Conservation (phyloP, 75 land plant species). For the Ceratopteris richardii region DNA sequence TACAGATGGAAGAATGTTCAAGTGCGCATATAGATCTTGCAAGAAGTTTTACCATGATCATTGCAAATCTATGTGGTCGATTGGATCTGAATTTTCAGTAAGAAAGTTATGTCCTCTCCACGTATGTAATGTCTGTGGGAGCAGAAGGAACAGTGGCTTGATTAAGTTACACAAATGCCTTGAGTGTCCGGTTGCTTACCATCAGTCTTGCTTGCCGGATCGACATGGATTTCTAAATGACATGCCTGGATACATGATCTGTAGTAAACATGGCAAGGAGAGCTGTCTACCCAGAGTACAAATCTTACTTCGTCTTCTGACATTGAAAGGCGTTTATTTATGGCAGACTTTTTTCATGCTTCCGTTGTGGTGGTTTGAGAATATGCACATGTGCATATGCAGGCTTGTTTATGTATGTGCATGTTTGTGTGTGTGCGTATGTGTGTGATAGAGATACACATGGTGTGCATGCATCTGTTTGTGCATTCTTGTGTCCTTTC, state of each 20-base stretch:
- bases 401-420: too few species aligned
- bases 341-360: too few species aligned
- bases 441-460: too few species aligned
- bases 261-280: slow-evolving; percentile 12
- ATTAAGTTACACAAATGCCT: slow-evolving; percentile 8
- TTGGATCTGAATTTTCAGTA: background rate
- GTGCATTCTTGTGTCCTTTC: too few species aligned
- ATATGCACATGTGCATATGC: too few species aligned
- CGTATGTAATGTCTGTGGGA: slow-evolving; percentile 13
- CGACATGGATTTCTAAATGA: slow-evolving; percentile 14
- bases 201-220: slow-evolving; percentile 12
- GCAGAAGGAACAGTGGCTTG: background rate
- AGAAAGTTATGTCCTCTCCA: slow-evolving; percentile 19
- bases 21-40: slow-evolving; percentile 8
- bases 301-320: too few species aligned
- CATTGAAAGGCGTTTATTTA: too few species aligned
- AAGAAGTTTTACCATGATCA: slow-evolving; percentile 16
- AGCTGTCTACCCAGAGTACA: too few species aligned
- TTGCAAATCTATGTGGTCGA: slow-evolving; percentile 9
- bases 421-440: too few species aligned
- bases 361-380: too few species aligned
- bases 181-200: slow-evolving; percentile 15
- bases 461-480: too few species aligned
- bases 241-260: slow-evolving; percentile 19
- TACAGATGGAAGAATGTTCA: slow-evolving; percentile 6